A percentile compares a stretch with the other conserved stretches of the same genome.
These are phyloP conservation scores for Ormosia semicastrata DNA, from an alignment of 306 rosid species.

Conservation along the genomic window DNA sequence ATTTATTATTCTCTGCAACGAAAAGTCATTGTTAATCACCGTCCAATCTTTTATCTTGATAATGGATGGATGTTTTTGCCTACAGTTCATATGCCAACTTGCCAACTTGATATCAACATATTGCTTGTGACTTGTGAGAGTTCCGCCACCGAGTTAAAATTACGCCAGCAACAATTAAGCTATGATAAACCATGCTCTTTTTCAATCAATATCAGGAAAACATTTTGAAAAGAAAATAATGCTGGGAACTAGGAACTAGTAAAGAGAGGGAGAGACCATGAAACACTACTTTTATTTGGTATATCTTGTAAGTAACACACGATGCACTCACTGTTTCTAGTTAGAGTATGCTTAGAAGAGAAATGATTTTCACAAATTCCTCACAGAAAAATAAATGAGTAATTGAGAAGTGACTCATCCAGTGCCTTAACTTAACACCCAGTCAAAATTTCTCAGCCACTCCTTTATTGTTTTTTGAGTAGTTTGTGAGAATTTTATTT, in stretches of 20 bases:
- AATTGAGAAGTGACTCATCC: background rate
- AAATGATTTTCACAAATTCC: background rate
- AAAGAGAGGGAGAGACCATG: background rate
- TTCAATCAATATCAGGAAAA: background rate
- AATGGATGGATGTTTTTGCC: background rate
- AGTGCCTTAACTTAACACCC: background rate
- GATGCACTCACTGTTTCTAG: background rate
- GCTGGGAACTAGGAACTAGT: background rate
- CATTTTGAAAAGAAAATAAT: background rate
- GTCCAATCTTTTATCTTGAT: background rate
- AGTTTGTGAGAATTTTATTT: background rate
- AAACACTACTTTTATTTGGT: background rate
- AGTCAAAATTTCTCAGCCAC: background rate
- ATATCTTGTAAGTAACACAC: background rate
- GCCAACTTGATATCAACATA: background rate
- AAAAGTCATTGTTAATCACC: background rate
- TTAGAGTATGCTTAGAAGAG: background rate
- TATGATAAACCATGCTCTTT: background rate
- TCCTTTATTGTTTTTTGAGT: background rate
- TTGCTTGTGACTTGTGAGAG: background rate
- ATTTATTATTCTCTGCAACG: slow-evolving; percentile 17
- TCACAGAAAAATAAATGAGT: background rate
- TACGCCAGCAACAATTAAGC: background rate
- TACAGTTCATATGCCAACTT: background rate
- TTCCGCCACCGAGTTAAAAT: background rate